These are phyloP conservation scores for Euphrasia arctica DNA, from an alignment of 305 asterid species.

Conservation along the genomic window DNA sequence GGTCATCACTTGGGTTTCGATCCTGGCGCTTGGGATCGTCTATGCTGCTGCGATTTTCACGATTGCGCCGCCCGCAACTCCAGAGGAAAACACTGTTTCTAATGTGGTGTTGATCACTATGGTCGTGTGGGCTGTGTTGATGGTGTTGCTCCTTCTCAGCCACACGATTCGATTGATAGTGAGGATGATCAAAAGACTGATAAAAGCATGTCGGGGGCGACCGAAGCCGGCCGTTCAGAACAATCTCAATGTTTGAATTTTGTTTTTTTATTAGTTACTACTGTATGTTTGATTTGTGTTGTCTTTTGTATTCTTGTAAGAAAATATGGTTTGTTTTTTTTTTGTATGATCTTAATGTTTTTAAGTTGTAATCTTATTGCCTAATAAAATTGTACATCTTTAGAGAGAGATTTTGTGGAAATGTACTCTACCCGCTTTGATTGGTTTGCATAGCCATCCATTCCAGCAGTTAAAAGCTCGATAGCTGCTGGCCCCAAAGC, in stretches of 20 bases:
- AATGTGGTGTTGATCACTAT: neutral
- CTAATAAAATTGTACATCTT: too few relatives aligned
- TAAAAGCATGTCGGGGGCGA: too few relatives aligned
- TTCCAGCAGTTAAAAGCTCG: slow-evolving; percentile 70
- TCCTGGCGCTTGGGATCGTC: slow-evolving; percentile 34
- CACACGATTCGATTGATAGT: slow-evolving; percentile 30
- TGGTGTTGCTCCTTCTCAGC: slow-evolving; percentile 25
- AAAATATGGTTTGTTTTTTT: too few relatives aligned
- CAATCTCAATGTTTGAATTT: too few relatives aligned
- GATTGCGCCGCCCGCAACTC: slow-evolving; percentile 23
- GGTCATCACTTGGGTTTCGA: slow-evolving; percentile 43
- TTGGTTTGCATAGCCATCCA: slow-evolving; percentile 72
- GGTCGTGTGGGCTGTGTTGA: slow-evolving; percentile 23
- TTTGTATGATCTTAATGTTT: too few relatives aligned
- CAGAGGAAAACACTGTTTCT: too few relatives aligned
- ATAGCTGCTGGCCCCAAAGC: slow-evolving; percentile 87
- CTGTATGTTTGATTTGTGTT: too few relatives aligned
- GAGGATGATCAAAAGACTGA: slow-evolving; percentile 3
- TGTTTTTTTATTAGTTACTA: too few relatives aligned
- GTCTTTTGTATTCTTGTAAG: too few relatives aligned
- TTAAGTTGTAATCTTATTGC: too few relatives aligned
- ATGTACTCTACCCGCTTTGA: slow-evolving; percentile 55
- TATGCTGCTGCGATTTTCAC: slow-evolving; percentile 29
- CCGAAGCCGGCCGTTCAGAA: too few relatives aligned
- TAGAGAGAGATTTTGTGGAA: too few relatives aligned